Base-by-base conservation (phyloP, 768 basidiomycete species). In the Phaeotremella skinneri region DNA sequence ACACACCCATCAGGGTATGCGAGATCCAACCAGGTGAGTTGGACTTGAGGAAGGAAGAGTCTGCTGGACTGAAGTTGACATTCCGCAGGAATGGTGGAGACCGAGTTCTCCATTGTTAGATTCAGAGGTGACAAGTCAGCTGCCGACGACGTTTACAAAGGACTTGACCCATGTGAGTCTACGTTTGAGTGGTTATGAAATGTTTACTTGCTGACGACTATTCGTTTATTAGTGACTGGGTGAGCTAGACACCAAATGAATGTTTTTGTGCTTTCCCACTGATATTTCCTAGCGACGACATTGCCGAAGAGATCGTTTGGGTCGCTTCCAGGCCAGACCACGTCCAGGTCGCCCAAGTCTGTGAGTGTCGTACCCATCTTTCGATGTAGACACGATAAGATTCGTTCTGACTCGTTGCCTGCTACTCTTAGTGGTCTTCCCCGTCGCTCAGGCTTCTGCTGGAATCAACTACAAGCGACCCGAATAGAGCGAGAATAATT, bases 291-390 rank as follows among this genome's bases (percentile, higher is more conserved):
- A 85, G 87, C 5, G 82, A 87, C 59, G 92, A 97, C 72, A 87
- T 97, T 47, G 96, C 96, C 1, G 96, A 99, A 75, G 92, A 98
- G 78, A 93, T 99, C 70, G 91, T 94, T 20, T 99, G 94, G 94
- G 86, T 86, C 14, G 94, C 96, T 20, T 82, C 88, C 11, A 86
- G 93, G 41, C 93, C 93, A 11, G 82, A 89, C 39, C 93, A 94
- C 71, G 90, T 97, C 45, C 92, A 97, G 73, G 82, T 97, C 48
- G 73, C 75, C 23, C 64, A 74, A 48, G 34, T 71, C 25, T 62
- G 72, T 73, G 43, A 68, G 72, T 64, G 17, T 23, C 4, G 13
- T 11, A 20, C 14, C 29, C 21, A 43, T 14, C 32, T 17, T 16
- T 16, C 11, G 45, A 13, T 20, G 9, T 49, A 6, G 9, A 7